Percentiles rank a stretch among this genome's conserved stretches.
These are phyloP conservation scores for Glycine tomentella DNA, from an alignment of 306 rosid species.

Conservation along the genomic window DNA sequence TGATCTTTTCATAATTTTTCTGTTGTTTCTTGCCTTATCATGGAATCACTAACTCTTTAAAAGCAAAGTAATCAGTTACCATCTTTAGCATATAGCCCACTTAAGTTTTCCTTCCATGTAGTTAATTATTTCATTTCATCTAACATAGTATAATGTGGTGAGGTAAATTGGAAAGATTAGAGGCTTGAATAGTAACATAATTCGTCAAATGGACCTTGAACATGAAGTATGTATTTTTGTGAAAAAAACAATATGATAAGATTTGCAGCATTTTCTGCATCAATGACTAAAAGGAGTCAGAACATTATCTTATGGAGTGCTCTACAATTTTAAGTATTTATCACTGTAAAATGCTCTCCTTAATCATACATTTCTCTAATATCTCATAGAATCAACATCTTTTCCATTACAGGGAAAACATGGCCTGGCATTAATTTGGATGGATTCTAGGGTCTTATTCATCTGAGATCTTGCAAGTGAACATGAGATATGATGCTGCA, in stretches of 20 bases:
- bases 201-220: no score
- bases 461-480: conserved; percentile 51
- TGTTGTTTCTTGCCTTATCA: no score
- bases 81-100: no score
- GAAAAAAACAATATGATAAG: neutral
- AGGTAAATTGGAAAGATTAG: no score
- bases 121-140: no score
- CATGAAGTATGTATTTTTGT: neutral
- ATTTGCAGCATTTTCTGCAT: conserved; percentile 26
- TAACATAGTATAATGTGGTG: no score
- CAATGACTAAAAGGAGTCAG: neutral
- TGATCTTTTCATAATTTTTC: no score
- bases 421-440: conserved; percentile 14
- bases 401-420: conserved; percentile 33
- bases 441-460: conserved; percentile 30
- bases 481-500: conserved; percentile 51
- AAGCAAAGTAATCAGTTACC: no score
- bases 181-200: no score
- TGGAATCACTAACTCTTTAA: no score
- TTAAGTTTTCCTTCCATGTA: no score
- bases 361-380: neutral
- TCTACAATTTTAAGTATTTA: neutral
- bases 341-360: neutral
- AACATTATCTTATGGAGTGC: conserved; percentile 1
- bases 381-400: no score